Evolutionary conservation across 2,329 filamentous ascomycete species (phyloP), one percentile per base, ranked within the genome.

Genomic region (Didymosphaeria variabile): DNA sequence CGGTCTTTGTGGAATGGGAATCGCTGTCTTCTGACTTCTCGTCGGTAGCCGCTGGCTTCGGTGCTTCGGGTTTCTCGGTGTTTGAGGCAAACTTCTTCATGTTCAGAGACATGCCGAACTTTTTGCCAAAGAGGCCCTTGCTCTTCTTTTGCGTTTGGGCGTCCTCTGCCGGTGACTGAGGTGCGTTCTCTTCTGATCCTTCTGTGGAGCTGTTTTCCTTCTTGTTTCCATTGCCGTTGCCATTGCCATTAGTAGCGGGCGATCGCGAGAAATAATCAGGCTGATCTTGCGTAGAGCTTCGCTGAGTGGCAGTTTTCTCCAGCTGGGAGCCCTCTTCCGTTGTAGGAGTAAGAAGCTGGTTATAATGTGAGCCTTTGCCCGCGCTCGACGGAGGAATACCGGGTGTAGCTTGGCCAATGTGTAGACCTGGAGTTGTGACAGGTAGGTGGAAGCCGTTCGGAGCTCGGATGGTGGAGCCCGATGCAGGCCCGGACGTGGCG

Each of bases 31-130:
- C 86, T 1, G 79, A 74, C 77, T 93, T 94, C 73, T 96, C 92
- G 67, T 95, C 92, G 0, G 88, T 84, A 0, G 88, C 84, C 1
- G 87, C 86, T 0, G 92, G 89, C 75, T 95, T 96, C 61, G 91
- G 88, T 3, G 79, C 80, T 65, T 90, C 86, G 6, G 86, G 86
- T 4, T 89, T 89, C 4, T 70, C 60, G 0, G 85, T 82, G 2
- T 89, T 90, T 17, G 92, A 87, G 13, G 88, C 88, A 15, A 94
- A 84, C 79, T 97, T 97, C 82, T 96, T 97, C 71, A 90, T 90
- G 67, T 90, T 89, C 72, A 94, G 93, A 0, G 90, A 88, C 82
- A 86, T 87, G 51, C 91, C 88, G 77, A 97, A 94, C 70, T 92
- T 92, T 80, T 94, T 95, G 46, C 91, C 88, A 75, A 97, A 96